phyloP scores from a whole-genome alignment of 164 flowering plant genomes.

The Stephania japonica region DNA sequence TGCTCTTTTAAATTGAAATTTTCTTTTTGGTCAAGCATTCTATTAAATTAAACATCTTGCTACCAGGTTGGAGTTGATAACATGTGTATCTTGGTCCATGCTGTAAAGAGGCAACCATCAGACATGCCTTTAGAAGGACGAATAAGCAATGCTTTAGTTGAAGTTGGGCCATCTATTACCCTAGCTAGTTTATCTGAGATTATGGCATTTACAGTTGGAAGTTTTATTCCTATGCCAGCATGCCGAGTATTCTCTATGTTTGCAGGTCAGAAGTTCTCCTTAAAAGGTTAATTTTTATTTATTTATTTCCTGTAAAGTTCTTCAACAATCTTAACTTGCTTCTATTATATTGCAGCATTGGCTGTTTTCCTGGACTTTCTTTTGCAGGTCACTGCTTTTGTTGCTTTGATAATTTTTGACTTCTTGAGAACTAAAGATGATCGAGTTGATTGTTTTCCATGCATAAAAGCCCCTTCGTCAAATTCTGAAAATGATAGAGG shows the following conservation, averaged over 20 bases:
- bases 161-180: conserved; percentile 96
- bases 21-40: background rate
- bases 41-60: background rate
- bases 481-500: conserved; percentile 44
- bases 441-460: conserved; percentile 91
- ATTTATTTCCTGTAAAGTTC: background rate
- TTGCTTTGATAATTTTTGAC: conserved; percentile 88
- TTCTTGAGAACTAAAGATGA: conserved; percentile 70
- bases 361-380: conserved; percentile 97
- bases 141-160: conserved; percentile 89
- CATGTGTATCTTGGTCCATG: conserved; percentile 94
- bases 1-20: background rate
- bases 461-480: conserved; percentile 47
- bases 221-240: conserved; percentile 98
- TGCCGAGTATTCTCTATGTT: conserved; percentile 98
- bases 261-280: conserved; percentile 58
- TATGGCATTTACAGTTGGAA: conserved; percentile 96
- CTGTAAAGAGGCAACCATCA: conserved; percentile 76
- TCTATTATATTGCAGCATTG: conserved; percentile 53
- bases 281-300: background rate
- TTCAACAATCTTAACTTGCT: conserved; percentile 7
- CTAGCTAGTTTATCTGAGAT: conserved; percentile 91
- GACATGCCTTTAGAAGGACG: conserved; percentile 80
- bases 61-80: conserved; percentile 96
- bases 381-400: conserved; percentile 96